Evolutionary conservation across 768 basidiomycete genomes (phyloP).

Genomic region (Pilatotrama ljubarskyi): DNA sequence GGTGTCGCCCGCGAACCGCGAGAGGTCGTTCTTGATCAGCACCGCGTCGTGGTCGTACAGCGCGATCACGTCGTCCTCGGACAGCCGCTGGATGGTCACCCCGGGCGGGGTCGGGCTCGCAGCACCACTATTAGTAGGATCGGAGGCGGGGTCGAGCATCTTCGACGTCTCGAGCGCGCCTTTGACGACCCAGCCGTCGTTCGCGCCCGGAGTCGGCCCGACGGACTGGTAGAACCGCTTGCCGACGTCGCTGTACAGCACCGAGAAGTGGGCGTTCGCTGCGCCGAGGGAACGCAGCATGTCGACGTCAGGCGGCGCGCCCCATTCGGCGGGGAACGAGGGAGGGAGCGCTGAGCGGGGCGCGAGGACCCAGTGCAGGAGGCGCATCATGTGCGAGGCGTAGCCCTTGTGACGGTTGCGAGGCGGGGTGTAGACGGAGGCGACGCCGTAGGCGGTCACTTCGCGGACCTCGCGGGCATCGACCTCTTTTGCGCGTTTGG

Average conservation of each 20-base stretch:
- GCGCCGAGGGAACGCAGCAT: conserved; percentile 22
- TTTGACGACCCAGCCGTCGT: conserved; percentile 47
- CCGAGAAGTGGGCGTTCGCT: conserved; percentile 47
- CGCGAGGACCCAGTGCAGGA: conserved; percentile 58
- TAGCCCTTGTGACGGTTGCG: conserved; percentile 55
- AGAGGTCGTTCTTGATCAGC: conserved; percentile 37
- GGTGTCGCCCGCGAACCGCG: conserved; percentile 15
- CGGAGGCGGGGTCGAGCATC: conserved; percentile 28
- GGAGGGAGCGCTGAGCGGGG: conserved; percentile 32
- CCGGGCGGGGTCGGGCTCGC: neutral
- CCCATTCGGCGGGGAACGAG: conserved; percentile 43
- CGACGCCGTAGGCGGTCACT: conserved; percentile 51
- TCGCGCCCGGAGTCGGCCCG: conserved; percentile 35
- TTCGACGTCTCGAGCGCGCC: conserved; percentile 42
- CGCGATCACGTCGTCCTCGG: conserved; percentile 35
- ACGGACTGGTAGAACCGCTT: conserved; percentile 43
- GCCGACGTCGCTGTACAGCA: conserved; percentile 57
- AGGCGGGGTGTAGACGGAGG: conserved; percentile 56
- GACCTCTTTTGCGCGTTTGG: conserved; percentile 12
- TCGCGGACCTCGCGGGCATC: conserved; percentile 26
- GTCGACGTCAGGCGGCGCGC: conserved; percentile 41
- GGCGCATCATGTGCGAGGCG: conserved; percentile 62
- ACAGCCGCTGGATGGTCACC: conserved; percentile 33
- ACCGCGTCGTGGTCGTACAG: conserved; percentile 44
- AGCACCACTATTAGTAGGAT: neutral